phyloP scores from a whole-genome alignment of 1,284 basidiomycete species.

The Trametes pubescens region DNA sequence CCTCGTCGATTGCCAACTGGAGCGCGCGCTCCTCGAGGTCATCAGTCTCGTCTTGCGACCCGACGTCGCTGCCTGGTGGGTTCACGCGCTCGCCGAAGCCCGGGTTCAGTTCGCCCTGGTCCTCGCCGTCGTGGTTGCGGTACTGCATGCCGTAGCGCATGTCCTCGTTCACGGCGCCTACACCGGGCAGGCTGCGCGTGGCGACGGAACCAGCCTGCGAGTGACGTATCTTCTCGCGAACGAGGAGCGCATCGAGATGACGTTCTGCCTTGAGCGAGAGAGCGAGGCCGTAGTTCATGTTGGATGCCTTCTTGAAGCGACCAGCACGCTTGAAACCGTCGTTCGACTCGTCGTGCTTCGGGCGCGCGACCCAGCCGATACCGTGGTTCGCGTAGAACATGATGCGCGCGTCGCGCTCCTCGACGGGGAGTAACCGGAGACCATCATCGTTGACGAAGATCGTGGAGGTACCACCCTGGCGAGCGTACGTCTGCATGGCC shows the following conservation, averaged over 20 bases:
- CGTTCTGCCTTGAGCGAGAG: slow-evolving; percentile 80
- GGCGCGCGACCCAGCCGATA: slow-evolving; percentile 86
- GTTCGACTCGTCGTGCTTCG: slow-evolving; percentile 61
- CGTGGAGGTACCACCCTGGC: slow-evolving; percentile 63
- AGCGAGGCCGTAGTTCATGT: slow-evolving; percentile 87
- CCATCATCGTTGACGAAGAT: slow-evolving; percentile 64
- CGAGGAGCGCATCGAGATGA: slow-evolving; percentile 60
- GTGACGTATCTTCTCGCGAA: slow-evolving; percentile 40
- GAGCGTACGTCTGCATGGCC: slow-evolving; percentile 54
- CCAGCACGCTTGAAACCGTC: slow-evolving; percentile 86
- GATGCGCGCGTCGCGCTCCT: slow-evolving; percentile 71
- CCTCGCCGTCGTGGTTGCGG: slow-evolving; percentile 45
- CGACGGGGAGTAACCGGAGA: slow-evolving; percentile 58
- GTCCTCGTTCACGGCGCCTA: slow-evolving; percentile 33
- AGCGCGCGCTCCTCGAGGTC: slow-evolving; percentile 51
- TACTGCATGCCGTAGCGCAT: slow-evolving; percentile 46
- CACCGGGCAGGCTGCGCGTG: slow-evolving; percentile 12
- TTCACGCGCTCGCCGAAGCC: slow-evolving; percentile 31
- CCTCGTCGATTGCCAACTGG: slow-evolving; percentile 52
- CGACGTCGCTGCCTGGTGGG: slow-evolving; percentile 21
- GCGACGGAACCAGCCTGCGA: slow-evolving; percentile 7
- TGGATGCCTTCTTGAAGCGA: slow-evolving; percentile 90
- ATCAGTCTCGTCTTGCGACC: slow-evolving; percentile 37
- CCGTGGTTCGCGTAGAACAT: slow-evolving; percentile 83
- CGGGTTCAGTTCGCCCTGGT: slow-evolving; percentile 39